A percentile compares a stretch with the other conserved stretches of the same genome.
These are phyloP conservation scores for Spergularia azorica DNA, from an alignment of 179 eudicot species.

Conservation along the genomic window DNA sequence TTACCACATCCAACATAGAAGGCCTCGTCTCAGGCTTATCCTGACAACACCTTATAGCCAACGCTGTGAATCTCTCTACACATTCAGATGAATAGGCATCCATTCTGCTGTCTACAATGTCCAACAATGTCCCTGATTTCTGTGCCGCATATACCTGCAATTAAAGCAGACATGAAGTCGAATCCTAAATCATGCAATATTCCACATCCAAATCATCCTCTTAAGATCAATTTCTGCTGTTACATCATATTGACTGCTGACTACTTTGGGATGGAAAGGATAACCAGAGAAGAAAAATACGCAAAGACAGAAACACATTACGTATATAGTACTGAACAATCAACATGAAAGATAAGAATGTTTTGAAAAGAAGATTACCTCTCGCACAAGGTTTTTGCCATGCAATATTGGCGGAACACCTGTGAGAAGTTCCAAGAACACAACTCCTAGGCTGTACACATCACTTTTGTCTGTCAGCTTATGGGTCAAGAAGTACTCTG, in stretches of 20 bases:
- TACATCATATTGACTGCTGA: neutral
- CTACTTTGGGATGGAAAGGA: neutral
- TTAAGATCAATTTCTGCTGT: neutral
- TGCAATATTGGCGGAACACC: conserved; percentile 68
- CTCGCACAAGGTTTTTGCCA: conserved; percentile 79
- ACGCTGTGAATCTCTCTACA: conserved; percentile 49
- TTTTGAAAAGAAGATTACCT: conserved; percentile 43
- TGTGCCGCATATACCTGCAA: conserved; percentile 52
- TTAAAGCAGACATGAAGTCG: neutral
- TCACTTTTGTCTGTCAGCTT: conserved; percentile 77
- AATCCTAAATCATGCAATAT: neutral
- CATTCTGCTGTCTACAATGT: conserved; percentile 60
- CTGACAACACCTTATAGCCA: conserved; percentile 61
- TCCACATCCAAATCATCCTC: neutral
- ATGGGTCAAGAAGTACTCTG: conserved; percentile 74
- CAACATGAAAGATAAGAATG: neutral
- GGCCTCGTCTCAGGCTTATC: conserved; percentile 61
- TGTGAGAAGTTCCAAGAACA: conserved; percentile 75
- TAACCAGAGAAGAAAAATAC: neutral
- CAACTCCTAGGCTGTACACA: conserved; percentile 78
- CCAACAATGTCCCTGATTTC: conserved; percentile 45
- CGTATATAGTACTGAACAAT: neutral
- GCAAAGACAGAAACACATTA: neutral
- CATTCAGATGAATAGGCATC: conserved; percentile 55
- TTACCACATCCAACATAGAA: conserved; percentile 65